Base-by-base conservation (phyloP, 2,329 filamentous ascomycete genomes). In the Chaetomiaceae sp. region DNA sequence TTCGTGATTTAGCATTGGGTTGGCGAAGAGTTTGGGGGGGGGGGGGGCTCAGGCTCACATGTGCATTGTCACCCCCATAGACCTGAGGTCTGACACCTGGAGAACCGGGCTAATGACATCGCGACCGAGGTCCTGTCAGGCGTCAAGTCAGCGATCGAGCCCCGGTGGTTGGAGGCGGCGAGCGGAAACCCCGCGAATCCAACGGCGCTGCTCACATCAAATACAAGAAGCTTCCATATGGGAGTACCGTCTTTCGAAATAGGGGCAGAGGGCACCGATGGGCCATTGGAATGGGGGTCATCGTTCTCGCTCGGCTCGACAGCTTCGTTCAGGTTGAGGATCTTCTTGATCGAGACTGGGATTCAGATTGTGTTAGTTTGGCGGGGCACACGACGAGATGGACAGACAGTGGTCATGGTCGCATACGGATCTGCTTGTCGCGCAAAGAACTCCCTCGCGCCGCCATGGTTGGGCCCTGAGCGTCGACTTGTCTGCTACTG, bases 91-190 rank as follows among this genome's bases (percentile, higher is more conserved):
- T 66, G 90, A 96, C 58, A 99, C 94, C 54, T 91, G 82, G 59
- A 99, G 77, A 2, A 99, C 91, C 65, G 91, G 96, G 74, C 90
- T 96, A 65, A 99, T 96, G 54, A 99, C 89, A 80, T 97, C 91
- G 68, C 91, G 81, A 43, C 92, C 94, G 4, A 85, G 70, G 62
- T 92, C 62, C 60, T 63, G 33, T 21, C 11, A 27, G 18, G 27
- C 5, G 7, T 14, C 18, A 29, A 25, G 34, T 61, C 37, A 62
- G 55, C 47, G 9, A 18, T 14, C n/a, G 32, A 23, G 23, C n/a
- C 14, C 16, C n/a, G 11, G 8, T 27, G 23, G 23, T 8, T 11
- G 18, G 16, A 9, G 30, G 4, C 5, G 30, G 30, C 30, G 10
- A n/a, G 30, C 11, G n/a, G 27, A 32, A 29, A 9, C 23, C 13